A percentile compares a stretch with the other conserved stretches of the same genome.
phyloP scores from a whole-genome alignment of 2,329 filamentous ascomycete species.

The Aspergillus carbonarius region DNA sequence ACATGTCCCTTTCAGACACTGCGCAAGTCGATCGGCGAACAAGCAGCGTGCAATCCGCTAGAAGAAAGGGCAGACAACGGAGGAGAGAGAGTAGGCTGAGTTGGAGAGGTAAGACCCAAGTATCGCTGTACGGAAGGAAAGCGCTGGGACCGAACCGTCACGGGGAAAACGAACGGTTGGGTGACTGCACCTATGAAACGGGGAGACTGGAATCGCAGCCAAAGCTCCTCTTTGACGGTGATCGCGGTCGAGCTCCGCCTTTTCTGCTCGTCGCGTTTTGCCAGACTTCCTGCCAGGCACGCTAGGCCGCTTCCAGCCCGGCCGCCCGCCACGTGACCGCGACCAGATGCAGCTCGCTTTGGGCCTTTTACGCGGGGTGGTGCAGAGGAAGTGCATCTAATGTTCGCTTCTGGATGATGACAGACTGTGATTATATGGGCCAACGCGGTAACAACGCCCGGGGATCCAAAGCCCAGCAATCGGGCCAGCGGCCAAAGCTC shows the following conservation, averaged over 20 bases:
- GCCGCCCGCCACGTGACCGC: constrained; percentile 27
- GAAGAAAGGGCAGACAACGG: constrained; percentile 17
- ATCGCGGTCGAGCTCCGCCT: constrained; percentile 28
- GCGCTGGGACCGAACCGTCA: neutral
- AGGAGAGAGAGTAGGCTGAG: neutral
- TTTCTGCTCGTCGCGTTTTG: constrained; percentile 32
- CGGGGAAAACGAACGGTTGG: neutral
- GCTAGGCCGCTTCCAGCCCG: constrained; percentile 27
- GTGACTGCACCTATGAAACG: constrained; percentile 1
- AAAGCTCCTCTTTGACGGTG: constrained; percentile 19
- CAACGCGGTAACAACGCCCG: neutral
- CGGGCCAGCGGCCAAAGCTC: neutral
- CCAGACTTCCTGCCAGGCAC: constrained; percentile 20
- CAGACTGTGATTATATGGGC: neutral
- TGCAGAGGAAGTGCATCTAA: too few species aligned
- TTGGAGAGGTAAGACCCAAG: neutral
- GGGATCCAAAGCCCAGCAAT: neutral
- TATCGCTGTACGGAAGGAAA: neutral
- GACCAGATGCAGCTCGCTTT: neutral
- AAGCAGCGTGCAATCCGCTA: constrained; percentile 12
- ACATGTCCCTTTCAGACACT: constrained; percentile 36
- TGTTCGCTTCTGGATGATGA: too few species aligned
- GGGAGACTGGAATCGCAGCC: constrained; percentile 6
- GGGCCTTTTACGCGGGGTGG: too few species aligned
- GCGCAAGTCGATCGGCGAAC: constrained; percentile 18